Evolutionary conservation across 2,329 filamentous ascomycete genomes (phyloP).

Genomic region (Pyrenochaeta sp.): DNA sequence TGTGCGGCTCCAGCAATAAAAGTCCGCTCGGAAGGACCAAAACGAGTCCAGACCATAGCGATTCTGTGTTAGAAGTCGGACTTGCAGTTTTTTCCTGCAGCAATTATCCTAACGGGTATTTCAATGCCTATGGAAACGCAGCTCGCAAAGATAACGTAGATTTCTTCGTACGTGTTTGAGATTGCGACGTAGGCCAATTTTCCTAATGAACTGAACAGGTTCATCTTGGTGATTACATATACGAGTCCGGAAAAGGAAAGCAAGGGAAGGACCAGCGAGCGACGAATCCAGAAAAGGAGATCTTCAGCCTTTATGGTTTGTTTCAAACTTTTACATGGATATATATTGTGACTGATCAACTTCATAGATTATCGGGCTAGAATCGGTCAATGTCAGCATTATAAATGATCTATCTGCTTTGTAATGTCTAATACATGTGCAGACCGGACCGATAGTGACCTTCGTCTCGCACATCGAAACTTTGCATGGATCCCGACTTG

Average conservation of each 20-base stretch:
- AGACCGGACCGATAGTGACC: conserved; percentile 52
- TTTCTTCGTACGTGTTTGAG: conserved; percentile 61
- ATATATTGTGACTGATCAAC: not conserved
- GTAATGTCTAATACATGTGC: not conserved
- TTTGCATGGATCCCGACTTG: conserved; percentile 56
- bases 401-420: not conserved
- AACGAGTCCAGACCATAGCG: conserved; percentile 67
- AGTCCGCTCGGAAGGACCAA: conserved; percentile 74
- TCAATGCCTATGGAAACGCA: conserved; percentile 57
- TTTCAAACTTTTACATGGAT: not conserved
- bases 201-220: conserved; percentile 39
- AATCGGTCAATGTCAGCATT: conserved; percentile 38
- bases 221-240: conserved; percentile 56
- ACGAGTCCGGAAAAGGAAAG: conserved; percentile 47
- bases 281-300: conserved; percentile 45
- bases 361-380: conserved; percentile 51
- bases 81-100: conserved; percentile 77
- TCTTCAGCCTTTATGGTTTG: conserved; percentile 49
- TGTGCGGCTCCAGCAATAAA: conserved; percentile 69
- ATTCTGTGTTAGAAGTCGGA: conserved; percentile 65
- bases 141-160: conserved; percentile 57
- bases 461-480: conserved; percentile 50
- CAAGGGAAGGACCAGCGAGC: conserved; percentile 31
- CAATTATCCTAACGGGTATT: conserved; percentile 59
- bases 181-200: not conserved